These are phyloP conservation scores for Xylaria hypoxylon DNA, from an alignment of 2,329 filamentous ascomycete species.

Conservation along the genomic window DNA sequence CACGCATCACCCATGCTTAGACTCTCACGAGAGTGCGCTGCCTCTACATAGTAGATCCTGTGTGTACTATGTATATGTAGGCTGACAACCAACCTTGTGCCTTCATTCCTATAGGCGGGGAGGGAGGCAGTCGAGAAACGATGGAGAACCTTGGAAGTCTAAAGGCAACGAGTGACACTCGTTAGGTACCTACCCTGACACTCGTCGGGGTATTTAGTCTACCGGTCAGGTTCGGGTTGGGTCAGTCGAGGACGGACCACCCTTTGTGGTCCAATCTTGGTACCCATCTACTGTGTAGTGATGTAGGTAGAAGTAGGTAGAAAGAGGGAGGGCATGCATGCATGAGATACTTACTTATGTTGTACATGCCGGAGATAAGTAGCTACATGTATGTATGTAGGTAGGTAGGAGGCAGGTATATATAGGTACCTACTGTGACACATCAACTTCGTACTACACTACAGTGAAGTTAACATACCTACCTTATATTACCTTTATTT, in stretches of 20 bases:
- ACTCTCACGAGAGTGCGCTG: constrained; percentile 24
- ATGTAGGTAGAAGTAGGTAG: neutral
- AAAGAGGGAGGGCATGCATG: neutral
- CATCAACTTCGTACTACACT: constrained; percentile 3
- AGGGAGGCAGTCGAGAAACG: neutral
- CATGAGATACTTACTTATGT: neutral
- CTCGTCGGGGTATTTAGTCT: constrained; percentile 26
- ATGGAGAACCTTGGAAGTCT: constrained; percentile 21
- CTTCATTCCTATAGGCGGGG: constrained; percentile 20
- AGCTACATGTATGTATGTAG: neutral
- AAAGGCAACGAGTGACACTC: constrained; percentile 22
- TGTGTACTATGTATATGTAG: no score
- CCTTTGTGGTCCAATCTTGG: neutral
- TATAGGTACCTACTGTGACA: constrained; percentile 17
- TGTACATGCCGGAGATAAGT: constrained; percentile 10
- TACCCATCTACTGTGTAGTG: no score
- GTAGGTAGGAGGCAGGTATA: neutral
- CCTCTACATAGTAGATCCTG: no score
- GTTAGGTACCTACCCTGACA: constrained; percentile 4
- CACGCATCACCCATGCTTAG: constrained; percentile 24
- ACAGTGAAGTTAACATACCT: neutral
- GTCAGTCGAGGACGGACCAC: constrained; percentile 17
- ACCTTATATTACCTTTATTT: no score
- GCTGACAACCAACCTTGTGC: constrained; percentile 38
- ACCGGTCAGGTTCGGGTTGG: constrained; percentile 17